Percentiles rank a stretch among this genome's conserved stretches.
Conservation (phyloP, 2,329 filamentous ascomycete genomes). For the Phyllosticta citrichinensis region DNA sequence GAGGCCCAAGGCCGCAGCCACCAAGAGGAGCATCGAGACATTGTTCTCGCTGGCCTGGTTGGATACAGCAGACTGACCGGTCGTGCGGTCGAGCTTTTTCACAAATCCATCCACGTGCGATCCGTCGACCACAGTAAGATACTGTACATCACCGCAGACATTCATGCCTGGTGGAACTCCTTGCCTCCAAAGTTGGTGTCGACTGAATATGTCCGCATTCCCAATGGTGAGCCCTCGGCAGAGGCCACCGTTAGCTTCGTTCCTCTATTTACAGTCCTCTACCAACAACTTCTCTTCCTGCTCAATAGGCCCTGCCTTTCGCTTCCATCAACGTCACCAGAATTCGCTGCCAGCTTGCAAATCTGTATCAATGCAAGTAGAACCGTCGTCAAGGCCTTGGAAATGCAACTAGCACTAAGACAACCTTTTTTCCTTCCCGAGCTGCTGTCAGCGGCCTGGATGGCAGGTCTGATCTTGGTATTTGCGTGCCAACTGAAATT, state of each 20-base stretch:
- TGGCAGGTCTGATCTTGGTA: slow-evolving; percentile 8
- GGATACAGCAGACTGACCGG: slow-evolving; percentile 10
- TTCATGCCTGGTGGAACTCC: slow-evolving; percentile 8
- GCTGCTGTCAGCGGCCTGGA: slow-evolving; percentile 7
- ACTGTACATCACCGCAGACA: slow-evolving; percentile 7
- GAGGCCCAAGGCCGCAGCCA: neutral
- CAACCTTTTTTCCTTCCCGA: slow-evolving; percentile 9
- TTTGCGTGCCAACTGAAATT: slow-evolving; percentile 6
- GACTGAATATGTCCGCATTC: neutral
- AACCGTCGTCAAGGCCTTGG: slow-evolving; percentile 5
- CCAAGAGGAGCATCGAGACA: slow-evolving; percentile 1
- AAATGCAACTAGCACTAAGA: slow-evolving; percentile 7
- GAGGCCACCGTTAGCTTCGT: slow-evolving; percentile 4
- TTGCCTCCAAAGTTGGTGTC: slow-evolving; percentile 2
- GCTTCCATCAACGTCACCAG: neutral
- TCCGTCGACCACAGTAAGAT: slow-evolving; percentile 10
- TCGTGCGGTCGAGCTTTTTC: slow-evolving; percentile 8
- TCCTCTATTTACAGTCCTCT: slow-evolving; percentile 8
- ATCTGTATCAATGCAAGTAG: slow-evolving; percentile 2
- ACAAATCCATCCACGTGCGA: slow-evolving; percentile 10
- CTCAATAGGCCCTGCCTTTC: slow-evolving; percentile 8
- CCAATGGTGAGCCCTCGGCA: neutral
- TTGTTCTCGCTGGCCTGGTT: slow-evolving; percentile 4
- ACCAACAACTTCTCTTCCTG: slow-evolving; percentile 8
- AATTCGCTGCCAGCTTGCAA: slow-evolving; percentile 9